Evolutionary conservation across 768 basidiomycete species (phyloP), one percentile per base, ranked within the genome.

Genomic region (Coprinopsis cinerea): DNA sequence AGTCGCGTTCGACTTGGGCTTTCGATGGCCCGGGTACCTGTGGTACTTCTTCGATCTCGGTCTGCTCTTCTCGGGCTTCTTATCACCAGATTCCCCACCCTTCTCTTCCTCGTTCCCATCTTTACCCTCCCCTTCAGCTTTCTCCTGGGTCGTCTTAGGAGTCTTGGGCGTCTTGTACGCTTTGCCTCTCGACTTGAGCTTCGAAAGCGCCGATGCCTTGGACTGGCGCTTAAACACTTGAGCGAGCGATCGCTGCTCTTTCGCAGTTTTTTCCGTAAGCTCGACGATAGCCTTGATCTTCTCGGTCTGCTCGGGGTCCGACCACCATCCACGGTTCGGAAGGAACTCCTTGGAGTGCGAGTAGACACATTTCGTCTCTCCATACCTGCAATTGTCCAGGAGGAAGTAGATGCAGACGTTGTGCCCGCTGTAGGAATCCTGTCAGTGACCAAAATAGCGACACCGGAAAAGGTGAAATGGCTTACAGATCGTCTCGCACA

Each of bases 401-500:
- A 73, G 61, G 54, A 62, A 62, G 53, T 65, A 67, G 11, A 66
- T 59, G 54, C 71, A 73, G 0, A 73, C 69, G 42, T 73, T 83
- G 46, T 70, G 69, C 1, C 80, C 79, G 1, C 81, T 82, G 49
- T 25, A 25, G 4, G 9, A 25, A 2, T 48, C 27, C 27, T 10
- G 20, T 3, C 14, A 39, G n/a, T 7, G 13, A 25, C 25, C 17
- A n/a, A 18, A 42, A 23, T 10, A 24, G 36, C 27, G 26, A 3
- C 10, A 20, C 25, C 10, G 40, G 34, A 25, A 18, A 39, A 25
- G 11, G 15, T 15, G 23, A 18, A 18, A 53, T 76, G 55, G n/a
- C n/a, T n/a, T 52, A 79, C 80, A 77, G 54, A 2, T 68, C 63
- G 53, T 82, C 76, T 20, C 77, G 64, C 22, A 75, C 66, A 53